Conservation (phyloP, 306 rosid species). For the Prosopis cineraria region DNA sequence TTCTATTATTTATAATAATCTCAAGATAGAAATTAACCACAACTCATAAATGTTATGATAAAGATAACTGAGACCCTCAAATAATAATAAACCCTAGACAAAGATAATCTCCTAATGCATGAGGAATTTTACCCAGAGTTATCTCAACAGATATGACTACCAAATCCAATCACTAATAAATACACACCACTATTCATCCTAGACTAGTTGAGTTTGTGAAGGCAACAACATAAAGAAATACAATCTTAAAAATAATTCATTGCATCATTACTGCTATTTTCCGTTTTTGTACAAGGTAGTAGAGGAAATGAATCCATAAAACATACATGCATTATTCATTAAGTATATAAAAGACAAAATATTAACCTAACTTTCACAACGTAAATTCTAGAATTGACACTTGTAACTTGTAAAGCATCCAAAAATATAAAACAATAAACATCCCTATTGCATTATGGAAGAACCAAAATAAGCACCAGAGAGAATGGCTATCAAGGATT, state of each 20-base stretch:
- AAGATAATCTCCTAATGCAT: neutral
- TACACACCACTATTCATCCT: neutral
- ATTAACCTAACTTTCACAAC: slow-evolving; percentile 10
- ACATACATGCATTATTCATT: neutral
- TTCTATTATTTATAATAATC: neutral
- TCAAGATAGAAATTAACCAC: neutral
- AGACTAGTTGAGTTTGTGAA: neutral
- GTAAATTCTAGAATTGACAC: neutral
- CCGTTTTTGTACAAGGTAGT: neutral
- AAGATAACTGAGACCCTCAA: neutral
- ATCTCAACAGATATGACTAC: neutral
- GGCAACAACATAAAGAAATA: neutral
- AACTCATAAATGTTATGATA: neutral
- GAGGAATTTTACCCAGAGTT: neutral
- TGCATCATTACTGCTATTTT: neutral
- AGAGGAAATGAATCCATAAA: neutral
- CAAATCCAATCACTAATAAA: slow-evolving; percentile 3
- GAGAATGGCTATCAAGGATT: slow-evolving; percentile 26
- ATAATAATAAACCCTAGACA: neutral
- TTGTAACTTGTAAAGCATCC: slow-evolving; percentile 26
- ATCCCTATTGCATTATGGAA: slow-evolving; percentile 18
- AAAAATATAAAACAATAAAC: slow-evolving; percentile 10
- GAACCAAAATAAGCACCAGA: slow-evolving; percentile 23
- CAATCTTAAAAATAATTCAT: neutral
- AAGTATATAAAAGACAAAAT: slow-evolving; percentile 7